A percentile compares a stretch with the other conserved stretches of the same genome.
Conservation (phyloP, 768 basidiomycete genomes). For the Hygrophorus russula region DNA sequence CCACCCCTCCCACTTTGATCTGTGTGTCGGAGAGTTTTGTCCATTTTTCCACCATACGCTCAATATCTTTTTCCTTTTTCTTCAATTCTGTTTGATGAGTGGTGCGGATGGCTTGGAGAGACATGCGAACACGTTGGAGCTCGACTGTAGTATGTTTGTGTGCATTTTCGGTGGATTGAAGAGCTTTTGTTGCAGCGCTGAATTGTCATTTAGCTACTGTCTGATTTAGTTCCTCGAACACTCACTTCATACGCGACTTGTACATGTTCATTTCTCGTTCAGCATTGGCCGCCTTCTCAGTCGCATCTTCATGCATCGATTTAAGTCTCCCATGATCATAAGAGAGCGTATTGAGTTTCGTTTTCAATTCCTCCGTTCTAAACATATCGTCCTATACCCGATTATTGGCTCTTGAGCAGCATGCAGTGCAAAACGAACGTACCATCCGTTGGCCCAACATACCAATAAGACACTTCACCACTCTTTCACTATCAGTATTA, state of each 20-base stretch:
- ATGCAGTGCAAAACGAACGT: constrained; percentile 18
- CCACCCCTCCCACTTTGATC: constrained; percentile 35
- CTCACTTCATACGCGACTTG: constrained; percentile 64
- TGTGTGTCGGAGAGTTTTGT: constrained; percentile 60
- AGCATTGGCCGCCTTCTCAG: constrained; percentile 55
- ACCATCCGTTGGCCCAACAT: constrained; percentile 74
- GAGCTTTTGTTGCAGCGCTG: constrained; percentile 41
- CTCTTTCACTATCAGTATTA: constrained; percentile 38
- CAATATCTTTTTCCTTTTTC: constrained; percentile 73
- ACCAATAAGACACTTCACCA: constrained; percentile 65
- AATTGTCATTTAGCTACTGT: constrained; percentile 2
- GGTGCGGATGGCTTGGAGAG: constrained; percentile 57
- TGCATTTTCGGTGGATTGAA: constrained; percentile 48
- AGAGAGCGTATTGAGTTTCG: constrained; percentile 62
- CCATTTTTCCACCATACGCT: constrained; percentile 68
- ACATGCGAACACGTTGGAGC: constrained; percentile 59
- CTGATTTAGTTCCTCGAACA: constrained; percentile 8
- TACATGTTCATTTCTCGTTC: constrained; percentile 70
- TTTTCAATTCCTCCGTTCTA: constrained; percentile 63
- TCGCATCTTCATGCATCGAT: constrained; percentile 48
- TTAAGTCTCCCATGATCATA: constrained; percentile 74
- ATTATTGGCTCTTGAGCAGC: background rate
- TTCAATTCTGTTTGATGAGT: constrained; percentile 64
- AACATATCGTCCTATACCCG: constrained; percentile 53
- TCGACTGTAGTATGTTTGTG: constrained; percentile 65